phyloP scores from a whole-genome alignment of 73 alveolate genomes.

The Symbiodinium pilosum region DNA sequence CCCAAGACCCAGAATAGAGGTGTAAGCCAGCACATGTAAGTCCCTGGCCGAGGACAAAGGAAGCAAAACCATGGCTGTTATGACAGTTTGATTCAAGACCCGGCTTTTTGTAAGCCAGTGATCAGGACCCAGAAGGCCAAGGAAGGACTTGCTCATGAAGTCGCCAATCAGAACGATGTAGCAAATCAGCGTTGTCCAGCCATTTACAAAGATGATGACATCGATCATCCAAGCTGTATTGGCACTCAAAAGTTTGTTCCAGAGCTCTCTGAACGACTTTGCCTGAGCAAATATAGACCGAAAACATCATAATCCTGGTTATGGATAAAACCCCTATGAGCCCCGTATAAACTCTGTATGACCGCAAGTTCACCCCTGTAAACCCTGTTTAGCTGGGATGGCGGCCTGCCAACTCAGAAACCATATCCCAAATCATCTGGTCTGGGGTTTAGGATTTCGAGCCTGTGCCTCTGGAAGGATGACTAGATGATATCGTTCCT shows the following conservation, averaged over 20 bases:
- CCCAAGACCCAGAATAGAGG: conserved; percentile 70
- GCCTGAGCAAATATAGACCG: too few relatives aligned
- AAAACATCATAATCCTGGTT: too few relatives aligned
- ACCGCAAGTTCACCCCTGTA: too few relatives aligned
- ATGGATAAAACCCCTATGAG: too few relatives aligned
- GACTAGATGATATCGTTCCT: too few relatives aligned
- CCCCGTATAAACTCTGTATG: too few relatives aligned
- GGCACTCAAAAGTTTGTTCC: conserved; percentile 44
- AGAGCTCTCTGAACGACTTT: conserved; percentile 73
- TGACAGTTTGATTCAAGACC: conserved; percentile 26
- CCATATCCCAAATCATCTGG: too few relatives aligned
- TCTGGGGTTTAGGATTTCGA: too few relatives aligned
- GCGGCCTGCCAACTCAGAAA: too few relatives aligned
- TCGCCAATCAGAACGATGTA: conserved; percentile 79
- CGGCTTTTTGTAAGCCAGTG: conserved; percentile 54
- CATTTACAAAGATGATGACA: conserved; percentile 55
- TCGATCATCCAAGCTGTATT: conserved; percentile 58
- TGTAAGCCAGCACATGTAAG: conserved; percentile 60
- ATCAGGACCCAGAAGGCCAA: conserved; percentile 59
- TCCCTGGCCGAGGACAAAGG: conserved; percentile 73
- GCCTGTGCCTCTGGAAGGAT: too few relatives aligned
- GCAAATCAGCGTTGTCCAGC: conserved; percentile 83
- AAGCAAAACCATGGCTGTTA: conserved; percentile 49
- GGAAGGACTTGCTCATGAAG: conserved; percentile 69
- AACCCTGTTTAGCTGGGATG: too few relatives aligned